phyloP scores from a whole-genome alignment of 441 rosid species.

The Erodium texanum region DNA sequence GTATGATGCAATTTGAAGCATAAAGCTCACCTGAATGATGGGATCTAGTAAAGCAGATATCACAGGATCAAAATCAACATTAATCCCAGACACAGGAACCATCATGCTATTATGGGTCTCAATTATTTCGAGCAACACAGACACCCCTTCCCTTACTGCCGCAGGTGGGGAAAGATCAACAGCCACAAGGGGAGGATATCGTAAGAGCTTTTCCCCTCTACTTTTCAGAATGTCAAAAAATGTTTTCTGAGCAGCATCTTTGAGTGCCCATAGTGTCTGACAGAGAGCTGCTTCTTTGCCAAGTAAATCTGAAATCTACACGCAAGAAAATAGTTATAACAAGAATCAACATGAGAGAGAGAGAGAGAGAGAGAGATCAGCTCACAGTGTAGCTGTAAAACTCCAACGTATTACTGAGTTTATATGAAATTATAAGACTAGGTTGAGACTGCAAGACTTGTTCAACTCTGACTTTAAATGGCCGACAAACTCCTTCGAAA shows the following conservation, averaged over 20 bases:
- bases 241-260: slow-evolving; percentile 87
- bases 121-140: slow-evolving; percentile 80
- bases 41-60: slow-evolving; percentile 87
- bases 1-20: slow-evolving; percentile 13
- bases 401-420: slow-evolving; percentile 82
- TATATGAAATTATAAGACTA: slow-evolving; percentile 76
- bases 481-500: slow-evolving; percentile 97
- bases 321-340: slow-evolving; percentile 13
- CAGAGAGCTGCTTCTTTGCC: slow-evolving; percentile 79
- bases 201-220: slow-evolving; percentile 84
- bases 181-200: slow-evolving; percentile 89
- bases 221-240: slow-evolving; percentile 81
- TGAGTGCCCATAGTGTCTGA: slow-evolving; percentile 74
- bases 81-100: slow-evolving; percentile 62
- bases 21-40: slow-evolving; percentile 64
- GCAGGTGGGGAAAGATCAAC: slow-evolving; percentile 89
- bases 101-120: slow-evolving; percentile 74
- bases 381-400: slow-evolving; percentile 91
- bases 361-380: slow-evolving; percentile 13
- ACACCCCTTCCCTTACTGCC: slow-evolving; percentile 86
- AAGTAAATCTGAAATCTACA: slow-evolving; percentile 81
- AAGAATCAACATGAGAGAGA: slow-evolving; percentile 1
- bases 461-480: slow-evolving; percentile 96
- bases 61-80: slow-evolving; percentile 64
- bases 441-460: slow-evolving; percentile 98